Evolutionary conservation across 371 early-diverging fungal species (phyloP), one percentile per base, ranked within the genome.

Genomic region (Ecytonucleospora hepatopenaei): DNA sequence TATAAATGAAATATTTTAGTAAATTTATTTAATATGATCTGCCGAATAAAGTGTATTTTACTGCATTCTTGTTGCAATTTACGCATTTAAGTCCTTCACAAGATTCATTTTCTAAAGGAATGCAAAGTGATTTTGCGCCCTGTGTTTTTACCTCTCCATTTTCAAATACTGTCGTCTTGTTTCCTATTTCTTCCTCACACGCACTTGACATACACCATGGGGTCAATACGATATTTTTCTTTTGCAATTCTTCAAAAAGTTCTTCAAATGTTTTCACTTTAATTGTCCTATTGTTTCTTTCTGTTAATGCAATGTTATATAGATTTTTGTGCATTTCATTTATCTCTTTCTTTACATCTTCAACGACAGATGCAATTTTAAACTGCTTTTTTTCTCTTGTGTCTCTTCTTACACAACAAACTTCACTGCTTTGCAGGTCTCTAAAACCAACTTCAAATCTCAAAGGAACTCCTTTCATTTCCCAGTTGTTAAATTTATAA

Each of bases 401-500:
- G 78, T 91, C 87, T 79, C 99, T 88, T 76, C 89, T 87, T 28
- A 89, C 91, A 61, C 86, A 78, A 55, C 87, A 80, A 16, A 87
- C 86, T 71, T 88, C 85, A 60, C 86, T 81, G 71, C 86, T 87
- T 68, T 85, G 80, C 59, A 97, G 73, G 81, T 98, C 97, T 81
- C 87, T 90, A 67, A 92, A 92, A 27, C 99, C 99, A 47, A 98
- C 82, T 84, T 97, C 97, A 31, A 97, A 79, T 67, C 99, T 89
- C 65, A 97, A 74, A 35, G 99, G 99, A 55, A 94, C 92, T 78
- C 99, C 99, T 80, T 86, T 77, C 64, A 92, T 77, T 81, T 98
- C 97, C 97, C 97, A 98, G 83, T 97, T 92, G 83, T 93, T 97
- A 85, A 89, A 98, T 84, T 98, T 98, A 86, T 87, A 92, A 24